Evolutionary conservation across 1,139 yeast genomes (phyloP), one percentile per base, ranked within the genome.

Genomic region (Magnusiomyces ingens): DNA sequence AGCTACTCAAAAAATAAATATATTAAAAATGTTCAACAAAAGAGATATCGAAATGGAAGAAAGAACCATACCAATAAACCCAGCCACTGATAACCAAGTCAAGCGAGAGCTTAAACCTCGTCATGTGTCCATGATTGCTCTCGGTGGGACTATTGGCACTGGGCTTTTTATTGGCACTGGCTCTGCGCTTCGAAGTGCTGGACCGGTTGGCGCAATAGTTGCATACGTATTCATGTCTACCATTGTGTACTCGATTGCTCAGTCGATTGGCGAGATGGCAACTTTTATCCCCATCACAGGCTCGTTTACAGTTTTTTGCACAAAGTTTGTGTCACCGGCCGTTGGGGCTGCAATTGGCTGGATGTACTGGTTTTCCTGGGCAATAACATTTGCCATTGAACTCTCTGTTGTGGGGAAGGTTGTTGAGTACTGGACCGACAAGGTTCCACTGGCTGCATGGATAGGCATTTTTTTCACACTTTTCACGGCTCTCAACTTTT

Each of bases 311-410:
- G 71, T 82, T 0, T 82, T 76, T 62, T 82, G 85, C 6, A 72
- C 74, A 44, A 72, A 83, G 52, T 82, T 78, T 65, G 84, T 84
- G 11, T 77, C 79, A 57, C 83, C 79, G 13, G 75, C 85, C 11
- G 75, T 81, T 58, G 86, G 86, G 0, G 81, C 81, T 65, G 84
- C 88, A 1, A 72, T 81, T 45, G 73, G 80, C 61, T 71, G 77
- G 67, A 82, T 82, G 64, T 82, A 82, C 66, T 80, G 84, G 84
- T 76, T 80, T 64, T 80, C 80, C 60, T 85, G 81, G 64, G 84
- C 83, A 5, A 76, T 80, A 26, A 76, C 82, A 1, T 81, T 80
- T 1, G 85, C 85, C 1, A 72, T 79, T 52, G 87, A 82, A 61
- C 71, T 82, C 62, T 78, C 82, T 1, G 85, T 85, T 3, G 64